Conservation (phyloP, 2,329 filamentous ascomycete species). For the Endocalyx cinctus region DNA sequence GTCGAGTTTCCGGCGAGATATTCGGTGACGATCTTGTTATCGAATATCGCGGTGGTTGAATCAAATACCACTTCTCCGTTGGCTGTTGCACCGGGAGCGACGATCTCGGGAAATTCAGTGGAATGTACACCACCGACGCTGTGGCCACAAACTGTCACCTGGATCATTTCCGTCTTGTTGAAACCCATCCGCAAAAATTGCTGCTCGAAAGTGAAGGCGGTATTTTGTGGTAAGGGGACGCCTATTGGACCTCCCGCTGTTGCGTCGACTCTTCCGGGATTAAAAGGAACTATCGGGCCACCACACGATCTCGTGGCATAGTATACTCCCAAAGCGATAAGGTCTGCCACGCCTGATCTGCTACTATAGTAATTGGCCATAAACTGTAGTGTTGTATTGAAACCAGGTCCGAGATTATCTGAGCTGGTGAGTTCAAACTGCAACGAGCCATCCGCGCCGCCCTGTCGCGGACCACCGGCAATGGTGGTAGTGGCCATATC, state of each 20-base stretch:
- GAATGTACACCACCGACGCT: constrained; percentile 56
- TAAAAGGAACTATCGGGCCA: constrained; percentile 49
- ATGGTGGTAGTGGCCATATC: constrained; percentile 54
- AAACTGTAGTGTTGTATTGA: constrained; percentile 48
- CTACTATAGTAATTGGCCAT: constrained; percentile 50
- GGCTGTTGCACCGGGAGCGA: constrained; percentile 36
- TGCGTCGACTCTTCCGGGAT: constrained; percentile 52
- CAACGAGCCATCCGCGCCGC: constrained; percentile 56
- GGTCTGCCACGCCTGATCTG: constrained; percentile 49
- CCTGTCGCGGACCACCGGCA: constrained; percentile 34
- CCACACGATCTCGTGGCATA: constrained; percentile 55
- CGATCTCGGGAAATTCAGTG: constrained; percentile 48
- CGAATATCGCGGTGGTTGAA: constrained; percentile 43
- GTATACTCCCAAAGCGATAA: constrained; percentile 55
- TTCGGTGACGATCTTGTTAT: constrained; percentile 53
- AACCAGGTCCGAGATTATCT: constrained; percentile 54
- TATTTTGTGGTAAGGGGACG: constrained; percentile 55
- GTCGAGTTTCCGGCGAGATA: constrained; percentile 50
- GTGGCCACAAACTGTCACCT: constrained; percentile 57
- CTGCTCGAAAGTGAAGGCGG: constrained; percentile 43
- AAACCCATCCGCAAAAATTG: constrained; percentile 58
- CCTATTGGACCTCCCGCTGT: constrained; percentile 39
- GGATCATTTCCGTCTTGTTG: constrained; percentile 52
- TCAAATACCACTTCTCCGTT: constrained; percentile 45
- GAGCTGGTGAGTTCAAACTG: constrained; percentile 52